Base-by-base conservation (phyloP, 371 early-diverging fungal species). In the Mucor plumbeus region DNA sequence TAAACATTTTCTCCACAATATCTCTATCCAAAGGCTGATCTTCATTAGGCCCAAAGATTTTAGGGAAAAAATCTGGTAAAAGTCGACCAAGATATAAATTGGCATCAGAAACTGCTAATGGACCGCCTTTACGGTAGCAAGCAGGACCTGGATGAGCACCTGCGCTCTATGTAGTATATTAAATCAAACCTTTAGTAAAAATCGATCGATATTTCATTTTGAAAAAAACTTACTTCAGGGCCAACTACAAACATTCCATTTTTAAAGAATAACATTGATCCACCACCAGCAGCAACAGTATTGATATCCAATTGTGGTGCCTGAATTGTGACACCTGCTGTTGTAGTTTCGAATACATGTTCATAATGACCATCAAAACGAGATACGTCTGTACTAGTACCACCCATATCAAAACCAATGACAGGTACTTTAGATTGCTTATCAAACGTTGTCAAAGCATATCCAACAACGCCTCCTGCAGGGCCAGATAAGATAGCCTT, bases 381-480 rank as follows among this genome's bases (percentile, higher is more conserved):
- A 31, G 95, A 95, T 3, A 97, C 97, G 79, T 99, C 99, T 14
- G 98, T 97, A 66, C 92, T 92, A 0, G 97, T 97, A 15, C 95
- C 95, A 33, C 97, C 98, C 95, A 97, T 97, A 80, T 97, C 99
- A 69, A 98, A 96, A 0, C 97, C 97, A 72, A 98, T 95, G 19
- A 96, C 90, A 1, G 96, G 90, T 1, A 79, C 80, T 1, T 83
- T 73, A 4, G 83, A 77, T 10, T 76, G 63, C 39, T 78, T 65
- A 59, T 85, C 80, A 67, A 79, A 95, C 0, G 91, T 88, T 4
- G 98, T 98, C 65, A 90, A 76, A 0, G 95, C 96, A 61, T 94
- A 97, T 0, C 98, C 91, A 1, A 98, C 97, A 2, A 97, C 97
- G 15, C 99, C 99, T 33, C 91, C 99, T 0, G 98, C 98, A 13